Evolutionary conservation across 2,329 filamentous ascomycete species (phyloP).

Genomic region (Talaromyces sp.): DNA sequence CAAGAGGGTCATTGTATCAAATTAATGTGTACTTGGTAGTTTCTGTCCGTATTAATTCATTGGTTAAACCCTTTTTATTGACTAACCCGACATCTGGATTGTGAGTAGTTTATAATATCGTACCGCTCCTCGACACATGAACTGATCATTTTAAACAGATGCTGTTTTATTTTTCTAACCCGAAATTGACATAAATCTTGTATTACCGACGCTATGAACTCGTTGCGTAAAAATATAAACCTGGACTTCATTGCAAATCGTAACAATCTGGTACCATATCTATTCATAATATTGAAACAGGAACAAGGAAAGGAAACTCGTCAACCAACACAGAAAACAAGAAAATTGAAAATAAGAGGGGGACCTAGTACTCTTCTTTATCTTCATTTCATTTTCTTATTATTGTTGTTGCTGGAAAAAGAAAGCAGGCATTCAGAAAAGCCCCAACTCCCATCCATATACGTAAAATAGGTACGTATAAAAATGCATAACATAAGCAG

Average conservation of each 20-base stretch:
- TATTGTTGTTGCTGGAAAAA: neutral
- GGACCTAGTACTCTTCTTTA: neutral
- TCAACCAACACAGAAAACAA: neutral
- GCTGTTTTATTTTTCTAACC: no score
- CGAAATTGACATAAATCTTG: neutral
- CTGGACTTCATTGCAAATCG: neutral
- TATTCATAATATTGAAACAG: neutral
- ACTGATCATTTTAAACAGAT: no score
- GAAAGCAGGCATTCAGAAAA: neutral
- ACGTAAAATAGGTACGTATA: neutral
- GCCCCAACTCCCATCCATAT: neutral
- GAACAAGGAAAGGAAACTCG: neutral
- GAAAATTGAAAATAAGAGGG: neutral
- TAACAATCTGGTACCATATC: neutral
- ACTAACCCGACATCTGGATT: no score
- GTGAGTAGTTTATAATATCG: no score
- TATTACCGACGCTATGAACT: neutral
- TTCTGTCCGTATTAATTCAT: neutral
- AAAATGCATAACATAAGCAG: neutral
- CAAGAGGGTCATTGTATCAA: conserved; percentile 12
- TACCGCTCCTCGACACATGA: no score
- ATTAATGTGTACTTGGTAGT: neutral
- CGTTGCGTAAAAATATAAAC: neutral
- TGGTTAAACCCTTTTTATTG: no score
- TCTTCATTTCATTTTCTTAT: neutral